These are phyloP conservation scores for Colletotrichum noveboracense DNA, from an alignment of 2,329 filamentous ascomycete species.

Conservation along the genomic window DNA sequence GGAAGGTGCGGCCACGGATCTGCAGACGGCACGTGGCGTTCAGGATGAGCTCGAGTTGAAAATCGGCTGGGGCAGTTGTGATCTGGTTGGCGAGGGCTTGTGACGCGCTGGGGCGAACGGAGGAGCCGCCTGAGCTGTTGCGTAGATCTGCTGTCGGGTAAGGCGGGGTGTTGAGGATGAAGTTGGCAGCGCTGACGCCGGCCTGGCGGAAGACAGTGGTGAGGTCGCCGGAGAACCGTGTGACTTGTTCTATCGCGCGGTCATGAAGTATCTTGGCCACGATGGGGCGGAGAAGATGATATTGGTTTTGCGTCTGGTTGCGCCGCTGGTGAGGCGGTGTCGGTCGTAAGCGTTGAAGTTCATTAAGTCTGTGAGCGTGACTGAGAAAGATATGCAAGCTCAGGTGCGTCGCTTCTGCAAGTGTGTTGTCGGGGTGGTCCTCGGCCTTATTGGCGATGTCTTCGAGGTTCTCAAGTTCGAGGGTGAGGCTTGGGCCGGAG, in stretches of 20 bases:
- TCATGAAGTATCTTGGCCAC: slow-evolving; percentile 54
- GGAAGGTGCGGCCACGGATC: slow-evolving; percentile 50
- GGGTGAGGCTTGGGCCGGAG: slow-evolving; percentile 60
- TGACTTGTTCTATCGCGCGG: slow-evolving; percentile 42
- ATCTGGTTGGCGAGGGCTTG: slow-evolving; percentile 52
- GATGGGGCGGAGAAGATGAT: slow-evolving; percentile 57
- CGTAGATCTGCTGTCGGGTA: slow-evolving; percentile 29
- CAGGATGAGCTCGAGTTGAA: slow-evolving; percentile 50
- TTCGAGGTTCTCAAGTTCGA: slow-evolving; percentile 61
- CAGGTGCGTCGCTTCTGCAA: slow-evolving; percentile 71
- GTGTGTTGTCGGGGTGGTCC: slow-evolving; percentile 44
- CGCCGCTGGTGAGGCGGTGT: slow-evolving; percentile 42
- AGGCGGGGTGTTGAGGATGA: slow-evolving; percentile 45
- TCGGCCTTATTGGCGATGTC: slow-evolving; percentile 29
- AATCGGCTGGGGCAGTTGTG: slow-evolving; percentile 41
- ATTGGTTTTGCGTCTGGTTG: slow-evolving; percentile 49
- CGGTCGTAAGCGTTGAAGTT: slow-evolving; percentile 70
- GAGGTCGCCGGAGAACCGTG: slow-evolving; percentile 48
- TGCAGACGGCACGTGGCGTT: slow-evolving; percentile 46
- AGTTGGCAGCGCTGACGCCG: slow-evolving; percentile 47
- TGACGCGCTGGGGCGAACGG: slow-evolving; percentile 43
- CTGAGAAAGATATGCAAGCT: slow-evolving; percentile 78
- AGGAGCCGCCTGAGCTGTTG: slow-evolving; percentile 30
- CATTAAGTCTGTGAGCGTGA: slow-evolving; percentile 79
- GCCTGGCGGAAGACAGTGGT: slow-evolving; percentile 49